These are phyloP conservation scores for Nakaseomyces uthaithaninus DNA, from an alignment of 1,139 yeast species.

Conservation along the genomic window DNA sequence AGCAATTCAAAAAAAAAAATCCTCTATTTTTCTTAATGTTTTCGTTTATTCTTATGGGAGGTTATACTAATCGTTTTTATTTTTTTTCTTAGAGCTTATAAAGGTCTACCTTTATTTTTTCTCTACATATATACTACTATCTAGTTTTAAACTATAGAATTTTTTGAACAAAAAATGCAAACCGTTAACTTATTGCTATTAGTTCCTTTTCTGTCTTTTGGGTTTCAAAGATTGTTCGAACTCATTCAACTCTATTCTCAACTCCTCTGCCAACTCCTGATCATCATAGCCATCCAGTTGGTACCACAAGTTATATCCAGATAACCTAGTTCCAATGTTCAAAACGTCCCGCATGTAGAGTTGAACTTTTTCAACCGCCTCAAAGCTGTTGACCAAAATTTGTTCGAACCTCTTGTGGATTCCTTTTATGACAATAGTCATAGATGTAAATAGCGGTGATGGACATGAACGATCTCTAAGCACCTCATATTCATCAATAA, in stretches of 20 bases:
- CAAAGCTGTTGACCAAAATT: slow-evolving; percentile 62
- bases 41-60: slow-evolving; percentile 5
- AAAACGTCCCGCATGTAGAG: slow-evolving; percentile 55
- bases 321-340: slow-evolving; percentile 50
- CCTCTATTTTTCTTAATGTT: neutral
- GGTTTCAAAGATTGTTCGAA: slow-evolving; percentile 36
- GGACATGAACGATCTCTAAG: slow-evolving; percentile 30
- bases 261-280: slow-evolving; percentile 38
- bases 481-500: slow-evolving; percentile 16
- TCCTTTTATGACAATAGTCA: slow-evolving; percentile 55
- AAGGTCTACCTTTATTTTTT: too few species aligned
- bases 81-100: too few species aligned
- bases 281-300: slow-evolving; percentile 76
- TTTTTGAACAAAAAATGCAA: too few species aligned
- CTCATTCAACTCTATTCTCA: slow-evolving; percentile 33
- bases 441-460: slow-evolving; percentile 47
- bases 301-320: slow-evolving; percentile 69
- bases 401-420: slow-evolving; percentile 62
- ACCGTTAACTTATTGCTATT: too few species aligned
- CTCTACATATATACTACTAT: neutral
- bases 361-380: slow-evolving; percentile 47
- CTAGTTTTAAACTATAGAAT: slow-evolving; percentile 4
- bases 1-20: neutral
- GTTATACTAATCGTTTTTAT: slow-evolving; percentile 2
- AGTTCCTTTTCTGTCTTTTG: slow-evolving; percentile 29